phyloP scores from a whole-genome alignment of 1,284 basidiomycete genomes.

The Malassezia arunalokei region DNA sequence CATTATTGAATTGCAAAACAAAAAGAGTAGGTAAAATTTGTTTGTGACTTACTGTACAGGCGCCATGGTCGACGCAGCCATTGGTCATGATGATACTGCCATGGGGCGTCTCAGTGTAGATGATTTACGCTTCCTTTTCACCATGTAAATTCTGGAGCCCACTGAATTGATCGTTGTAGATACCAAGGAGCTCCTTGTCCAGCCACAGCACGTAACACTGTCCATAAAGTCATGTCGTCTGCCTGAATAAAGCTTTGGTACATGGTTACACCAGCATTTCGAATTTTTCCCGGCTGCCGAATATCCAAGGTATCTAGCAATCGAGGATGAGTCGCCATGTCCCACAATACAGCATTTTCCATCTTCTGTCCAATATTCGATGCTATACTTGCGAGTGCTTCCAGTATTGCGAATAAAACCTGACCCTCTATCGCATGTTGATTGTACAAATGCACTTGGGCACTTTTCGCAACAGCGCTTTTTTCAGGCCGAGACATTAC shows the following conservation, averaged over 20 bases:
- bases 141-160: slow-evolving; percentile 18
- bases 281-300: slow-evolving; percentile 5
- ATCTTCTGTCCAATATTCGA: not conserved
- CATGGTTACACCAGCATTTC: not conserved
- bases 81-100: slow-evolving; percentile 42
- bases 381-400: slow-evolving; percentile 1
- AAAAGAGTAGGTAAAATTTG: slow-evolving; percentile 58
- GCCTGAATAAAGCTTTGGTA: not conserved
- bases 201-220: slow-evolving; percentile 3
- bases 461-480: not conserved
- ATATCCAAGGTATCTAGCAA: slow-evolving; percentile 8
- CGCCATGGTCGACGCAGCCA: slow-evolving; percentile 45
- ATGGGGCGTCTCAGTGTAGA: slow-evolving; percentile 43
- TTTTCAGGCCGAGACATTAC: not conserved
- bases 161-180: not conserved
- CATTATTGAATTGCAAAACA: slow-evolving; percentile 78
- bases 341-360: slow-evolving; percentile 1
- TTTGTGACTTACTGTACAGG: slow-evolving; percentile 59
- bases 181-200: not conserved
- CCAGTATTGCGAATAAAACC: not conserved
- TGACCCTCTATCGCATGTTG: not conserved
- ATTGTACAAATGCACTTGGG: not conserved
- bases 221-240: slow-evolving; percentile 6
- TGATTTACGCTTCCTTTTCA: slow-evolving; percentile 42
- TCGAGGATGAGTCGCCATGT: slow-evolving; percentile 2